Evolutionary conservation across 2,329 filamentous ascomycete genomes (phyloP), one percentile per base, ranked within the genome.

Genomic region (Blastomyces percursus): DNA sequence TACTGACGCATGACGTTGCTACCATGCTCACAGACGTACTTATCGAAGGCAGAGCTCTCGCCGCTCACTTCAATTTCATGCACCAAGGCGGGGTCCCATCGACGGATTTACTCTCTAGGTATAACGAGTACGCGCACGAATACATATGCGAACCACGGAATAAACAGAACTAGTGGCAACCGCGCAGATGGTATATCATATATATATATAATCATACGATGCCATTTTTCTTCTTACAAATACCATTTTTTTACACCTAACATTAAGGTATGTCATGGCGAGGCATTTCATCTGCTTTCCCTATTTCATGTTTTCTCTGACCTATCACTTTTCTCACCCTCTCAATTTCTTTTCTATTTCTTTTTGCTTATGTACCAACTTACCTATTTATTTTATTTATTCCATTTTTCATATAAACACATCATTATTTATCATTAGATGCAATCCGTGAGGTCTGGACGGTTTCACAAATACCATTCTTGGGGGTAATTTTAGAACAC

Each of bases 31-130:
- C 30, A 51, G 59, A 44, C 35, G 4, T 60, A 5, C 59, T 60
- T 7, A 21, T 60, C 32, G 59, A 60, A 27, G 48, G 46, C 11
- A 38, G 4, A n/a, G 44, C 59, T 24, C 32, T 60, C 32, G 44
- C 48, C 14, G 59, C 59, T 11, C 59, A 60, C 21, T 60, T 51
- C 24, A 60, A 50, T 38, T 51, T 60, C 32, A 40, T 35, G 44
- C 44, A 35, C 12, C 44, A 60, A 46, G 16, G 21, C 14, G 12
- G 4, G 2, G 9, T 60, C 30, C 21, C 59, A 9, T 35, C 58
- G 14, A 84, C 82, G 0, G 82, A 85, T 67, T 72, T 84, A 19
- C 71, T 85, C 11, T 76, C 79, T 48, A 74, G 83, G 38, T 85
- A 84, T 68, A 75, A 77, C 19, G 74, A 76, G 1, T 84, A 81